A percentile compares a stretch with the other conserved stretches of the same genome.
Evolutionary conservation across 2,329 filamentous ascomycete genomes (phyloP).

Genomic region (Pyrenochaeta sp.): DNA sequence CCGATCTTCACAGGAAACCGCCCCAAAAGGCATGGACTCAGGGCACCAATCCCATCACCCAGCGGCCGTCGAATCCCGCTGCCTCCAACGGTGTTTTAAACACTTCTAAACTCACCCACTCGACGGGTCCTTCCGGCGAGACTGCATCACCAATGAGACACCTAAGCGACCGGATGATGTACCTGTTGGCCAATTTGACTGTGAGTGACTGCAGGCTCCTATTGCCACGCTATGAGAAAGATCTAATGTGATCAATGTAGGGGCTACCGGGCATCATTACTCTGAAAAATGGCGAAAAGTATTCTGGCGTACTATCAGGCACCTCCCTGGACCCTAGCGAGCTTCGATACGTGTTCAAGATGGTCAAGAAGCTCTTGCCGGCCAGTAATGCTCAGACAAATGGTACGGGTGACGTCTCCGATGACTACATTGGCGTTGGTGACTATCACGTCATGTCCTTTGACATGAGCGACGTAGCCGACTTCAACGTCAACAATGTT

Average conservation of each 20-base stretch:
- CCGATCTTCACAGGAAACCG: conserved; percentile 53
- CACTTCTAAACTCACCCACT: conserved; percentile 52
- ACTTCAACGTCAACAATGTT: conserved; percentile 64
- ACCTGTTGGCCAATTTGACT: conserved; percentile 66
- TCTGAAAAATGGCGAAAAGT: conserved; percentile 68
- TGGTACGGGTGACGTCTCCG: conserved; percentile 51
- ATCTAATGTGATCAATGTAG: conserved; percentile 49
- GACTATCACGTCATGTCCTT: conserved; percentile 66
- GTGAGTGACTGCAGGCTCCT: conserved; percentile 53
- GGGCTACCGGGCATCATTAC: conserved; percentile 65
- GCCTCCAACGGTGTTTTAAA: conserved; percentile 64
- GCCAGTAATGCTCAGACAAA: conserved; percentile 55
- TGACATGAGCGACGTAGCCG: conserved; percentile 67
- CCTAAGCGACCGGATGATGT: conserved; percentile 67
- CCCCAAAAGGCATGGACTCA: conserved; percentile 68
- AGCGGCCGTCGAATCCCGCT: conserved; percentile 59
- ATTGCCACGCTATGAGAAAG: neutral
- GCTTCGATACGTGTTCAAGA: conserved; percentile 68
- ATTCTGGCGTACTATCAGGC: conserved; percentile 68
- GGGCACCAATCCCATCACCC: conserved; percentile 68
- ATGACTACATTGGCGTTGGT: conserved; percentile 58
- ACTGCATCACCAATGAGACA: conserved; percentile 64
- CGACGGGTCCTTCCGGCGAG: conserved; percentile 54
- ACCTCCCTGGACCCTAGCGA: conserved; percentile 62
- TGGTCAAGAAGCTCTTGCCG: conserved; percentile 64